phyloP scores from a whole-genome alignment of 208 protist genomes.

The Acanthamoeba polyphaga region DNA sequence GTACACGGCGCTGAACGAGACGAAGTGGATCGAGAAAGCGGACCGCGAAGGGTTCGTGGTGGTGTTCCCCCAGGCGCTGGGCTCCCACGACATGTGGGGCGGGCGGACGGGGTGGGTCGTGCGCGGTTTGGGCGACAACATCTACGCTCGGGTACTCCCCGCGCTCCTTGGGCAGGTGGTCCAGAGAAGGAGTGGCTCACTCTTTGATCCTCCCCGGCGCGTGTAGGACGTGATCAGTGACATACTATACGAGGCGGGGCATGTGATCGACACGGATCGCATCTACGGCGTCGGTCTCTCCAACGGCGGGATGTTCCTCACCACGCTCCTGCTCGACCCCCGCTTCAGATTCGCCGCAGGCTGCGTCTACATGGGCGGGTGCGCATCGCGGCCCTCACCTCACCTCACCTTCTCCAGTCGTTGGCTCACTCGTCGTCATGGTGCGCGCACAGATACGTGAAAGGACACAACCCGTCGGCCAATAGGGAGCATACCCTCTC shows the following conservation, averaged over 20 bases:
- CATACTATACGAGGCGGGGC: background rate
- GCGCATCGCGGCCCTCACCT: no score
- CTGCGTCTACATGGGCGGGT: slow-evolving; percentile 62
- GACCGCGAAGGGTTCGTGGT: background rate
- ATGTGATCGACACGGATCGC: background rate
- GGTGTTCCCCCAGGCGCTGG: slow-evolving; percentile 40
- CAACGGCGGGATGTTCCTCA: slow-evolving; percentile 56
- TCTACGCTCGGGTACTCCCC: background rate
- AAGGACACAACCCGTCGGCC: background rate
- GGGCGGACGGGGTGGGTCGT: background rate
- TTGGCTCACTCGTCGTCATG: background rate
- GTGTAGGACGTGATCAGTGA: background rate
- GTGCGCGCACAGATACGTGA: background rate
- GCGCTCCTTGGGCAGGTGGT: background rate
- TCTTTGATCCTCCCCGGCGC: background rate
- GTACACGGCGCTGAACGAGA: slow-evolving; percentile 50
- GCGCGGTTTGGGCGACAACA: background rate
- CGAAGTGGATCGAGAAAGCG: slow-evolving; percentile 18
- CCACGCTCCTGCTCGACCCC: background rate
- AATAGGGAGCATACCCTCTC: background rate
- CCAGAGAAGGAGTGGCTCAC: background rate
- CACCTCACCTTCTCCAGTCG: background rate
- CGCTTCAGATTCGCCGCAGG: background rate
- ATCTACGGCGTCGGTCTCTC: background rate
- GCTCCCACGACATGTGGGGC: slow-evolving; percentile 4